These are phyloP conservation scores for Auriscalpium orientale DNA, from an alignment of 768 basidiomycete genomes.

Conservation along the genomic window DNA sequence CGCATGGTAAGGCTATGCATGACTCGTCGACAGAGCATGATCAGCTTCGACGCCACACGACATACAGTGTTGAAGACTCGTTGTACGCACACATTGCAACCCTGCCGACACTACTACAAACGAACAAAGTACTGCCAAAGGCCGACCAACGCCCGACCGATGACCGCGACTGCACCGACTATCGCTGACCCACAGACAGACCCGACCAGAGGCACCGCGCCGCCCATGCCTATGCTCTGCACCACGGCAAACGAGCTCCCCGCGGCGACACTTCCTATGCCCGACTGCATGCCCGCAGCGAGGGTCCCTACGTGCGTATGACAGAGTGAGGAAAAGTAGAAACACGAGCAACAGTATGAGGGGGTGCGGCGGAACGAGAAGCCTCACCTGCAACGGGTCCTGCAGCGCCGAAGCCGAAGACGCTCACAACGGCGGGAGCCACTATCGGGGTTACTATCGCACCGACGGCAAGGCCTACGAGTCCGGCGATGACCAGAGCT, in stretches of 20 bases:
- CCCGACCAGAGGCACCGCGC: neutral
- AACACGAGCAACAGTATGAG: too few relatives aligned
- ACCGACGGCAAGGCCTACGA: neutral
- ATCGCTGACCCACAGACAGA: neutral
- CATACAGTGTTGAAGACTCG: neutral
- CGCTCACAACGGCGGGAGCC: neutral
- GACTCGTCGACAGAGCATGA: too few relatives aligned
- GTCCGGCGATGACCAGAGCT: neutral
- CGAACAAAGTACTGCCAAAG: too few relatives aligned
- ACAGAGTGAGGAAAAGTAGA: too few relatives aligned
- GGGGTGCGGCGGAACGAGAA: too few relatives aligned
- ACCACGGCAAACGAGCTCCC: neutral
- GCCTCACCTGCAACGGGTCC: neutral
- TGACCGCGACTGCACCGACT: neutral
- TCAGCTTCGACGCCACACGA: too few relatives aligned
- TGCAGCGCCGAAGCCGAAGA: neutral
- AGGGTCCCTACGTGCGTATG: neutral
- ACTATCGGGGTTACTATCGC: neutral
- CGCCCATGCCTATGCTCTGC: slow-evolving; percentile 1
- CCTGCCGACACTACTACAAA: too few relatives aligned
- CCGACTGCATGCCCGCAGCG: neutral
- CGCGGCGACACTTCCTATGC: neutral
- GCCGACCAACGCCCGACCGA: too few relatives aligned
- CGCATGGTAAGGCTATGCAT: too few relatives aligned
- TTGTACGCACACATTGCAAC: neutral